Conservation (phyloP, 345 rosid species). For the Melaleuca alternifolia region DNA sequence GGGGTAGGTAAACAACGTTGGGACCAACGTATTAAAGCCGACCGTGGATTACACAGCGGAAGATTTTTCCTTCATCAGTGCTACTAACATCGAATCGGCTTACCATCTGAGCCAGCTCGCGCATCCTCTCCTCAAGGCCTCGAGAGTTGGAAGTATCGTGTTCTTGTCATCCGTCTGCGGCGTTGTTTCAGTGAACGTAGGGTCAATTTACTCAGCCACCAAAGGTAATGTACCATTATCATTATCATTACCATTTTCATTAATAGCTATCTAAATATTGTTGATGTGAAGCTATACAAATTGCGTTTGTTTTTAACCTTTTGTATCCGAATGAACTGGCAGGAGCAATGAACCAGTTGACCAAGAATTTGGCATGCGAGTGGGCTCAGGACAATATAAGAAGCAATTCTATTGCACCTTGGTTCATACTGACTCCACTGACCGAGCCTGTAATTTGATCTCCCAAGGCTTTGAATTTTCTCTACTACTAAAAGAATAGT, state of each 20-base stretch:
- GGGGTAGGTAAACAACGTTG: slow-evolving; percentile 45
- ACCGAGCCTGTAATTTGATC: not conserved
- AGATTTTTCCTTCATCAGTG: slow-evolving; percentile 18
- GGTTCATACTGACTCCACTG: slow-evolving; percentile 22
- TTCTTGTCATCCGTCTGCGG: not conserved
- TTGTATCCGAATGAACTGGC: not conserved
- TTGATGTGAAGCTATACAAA: too few relatives aligned
- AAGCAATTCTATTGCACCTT: slow-evolving; percentile 46
- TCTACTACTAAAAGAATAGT: not conserved
- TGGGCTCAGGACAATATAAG: slow-evolving; percentile 66
- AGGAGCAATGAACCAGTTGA: slow-evolving; percentile 47
- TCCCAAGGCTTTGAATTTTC: not conserved
- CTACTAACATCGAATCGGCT: slow-evolving; percentile 5
- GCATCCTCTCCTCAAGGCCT: slow-evolving; percentile 15
- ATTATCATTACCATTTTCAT: too few relatives aligned
- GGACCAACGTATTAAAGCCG: slow-evolving; percentile 21
- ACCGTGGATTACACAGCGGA: slow-evolving; percentile 24
- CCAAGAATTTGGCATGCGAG: slow-evolving; percentile 54
- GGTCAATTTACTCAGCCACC: not conserved
- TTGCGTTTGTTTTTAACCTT: too few relatives aligned
- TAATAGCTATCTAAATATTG: too few relatives aligned
- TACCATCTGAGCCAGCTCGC: slow-evolving; percentile 13
- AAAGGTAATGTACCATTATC: not conserved
- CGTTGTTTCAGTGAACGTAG: not conserved
- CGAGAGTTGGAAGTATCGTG: slow-evolving; percentile 14